These are phyloP conservation scores for Linnemannia exigua DNA, from an alignment of 192 early-diverging fungal species.

Conservation along the genomic window DNA sequence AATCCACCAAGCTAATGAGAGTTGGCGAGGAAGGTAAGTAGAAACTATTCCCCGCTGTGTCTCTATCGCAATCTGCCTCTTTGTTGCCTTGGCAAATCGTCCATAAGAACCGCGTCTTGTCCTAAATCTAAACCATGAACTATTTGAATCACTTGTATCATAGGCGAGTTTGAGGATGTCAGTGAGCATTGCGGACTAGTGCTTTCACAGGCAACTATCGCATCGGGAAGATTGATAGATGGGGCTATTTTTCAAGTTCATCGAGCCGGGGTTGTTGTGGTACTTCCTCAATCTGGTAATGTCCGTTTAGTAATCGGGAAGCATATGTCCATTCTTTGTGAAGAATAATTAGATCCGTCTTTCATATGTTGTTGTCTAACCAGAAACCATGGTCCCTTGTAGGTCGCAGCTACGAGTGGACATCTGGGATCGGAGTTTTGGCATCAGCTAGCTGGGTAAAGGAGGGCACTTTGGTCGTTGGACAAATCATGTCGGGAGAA, in stretches of 20 bases:
- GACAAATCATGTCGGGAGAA: conserved; percentile 23
- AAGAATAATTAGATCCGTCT: not conserved
- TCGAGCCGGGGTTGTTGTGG: conserved; percentile 31
- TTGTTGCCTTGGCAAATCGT: not conserved
- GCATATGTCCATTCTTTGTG: not conserved
- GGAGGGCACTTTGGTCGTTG: conserved; percentile 21
- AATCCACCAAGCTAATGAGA: conserved; percentile 41
- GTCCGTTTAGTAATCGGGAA: not conserved
- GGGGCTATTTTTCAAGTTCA: conserved; percentile 38
- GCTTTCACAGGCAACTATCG: conserved; percentile 24
- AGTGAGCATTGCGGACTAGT: conserved; percentile 24
- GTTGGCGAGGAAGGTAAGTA: conserved; percentile 23
- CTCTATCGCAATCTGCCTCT: not conserved
- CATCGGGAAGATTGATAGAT: conserved; percentile 29
- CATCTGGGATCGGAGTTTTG: conserved; percentile 2
- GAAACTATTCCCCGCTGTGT: not conserved
- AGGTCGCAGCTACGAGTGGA: conserved; percentile 16
- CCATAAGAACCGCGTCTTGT: not conserved
- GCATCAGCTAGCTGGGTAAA: conserved; percentile 30
- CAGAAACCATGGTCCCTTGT: not conserved
- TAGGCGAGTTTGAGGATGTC: conserved; percentile 38
- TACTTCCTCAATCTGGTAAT: conserved; percentile 9
- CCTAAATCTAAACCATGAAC: not conserved
- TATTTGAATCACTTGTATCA: not conserved
- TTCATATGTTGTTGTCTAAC: not conserved